Conservation (phyloP, 1,284 basidiomycete species). For the Irpex lacteus region DNA sequence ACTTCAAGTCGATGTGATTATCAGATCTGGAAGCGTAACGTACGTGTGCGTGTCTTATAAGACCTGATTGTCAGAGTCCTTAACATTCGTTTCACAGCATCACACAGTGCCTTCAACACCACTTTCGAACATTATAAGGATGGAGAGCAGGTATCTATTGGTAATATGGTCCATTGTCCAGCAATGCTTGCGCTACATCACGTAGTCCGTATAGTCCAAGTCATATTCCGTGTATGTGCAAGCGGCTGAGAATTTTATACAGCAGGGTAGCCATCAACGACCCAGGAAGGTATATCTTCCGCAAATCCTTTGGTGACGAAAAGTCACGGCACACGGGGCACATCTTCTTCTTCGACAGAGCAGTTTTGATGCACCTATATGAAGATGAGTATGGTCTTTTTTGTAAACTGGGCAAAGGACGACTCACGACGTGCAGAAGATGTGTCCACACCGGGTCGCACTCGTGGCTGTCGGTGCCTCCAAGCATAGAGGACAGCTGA, state of each 20-base stretch:
- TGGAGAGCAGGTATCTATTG: no score
- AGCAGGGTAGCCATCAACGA: background rate
- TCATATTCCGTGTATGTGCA: background rate
- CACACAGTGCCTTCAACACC: no score
- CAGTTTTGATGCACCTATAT: slow-evolving; percentile 23
- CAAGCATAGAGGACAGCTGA: slow-evolving; percentile 28
- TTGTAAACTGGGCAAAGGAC: background rate
- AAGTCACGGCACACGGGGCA: slow-evolving; percentile 28
- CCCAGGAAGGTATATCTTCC: slow-evolving; percentile 22
- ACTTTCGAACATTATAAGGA: no score
- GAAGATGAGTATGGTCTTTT: background rate
- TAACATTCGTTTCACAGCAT: no score
- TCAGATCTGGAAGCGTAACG: no score
- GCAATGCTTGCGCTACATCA: background rate
- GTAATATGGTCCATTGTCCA: background rate
- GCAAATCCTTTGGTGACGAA: slow-evolving; percentile 18
- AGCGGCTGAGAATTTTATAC: background rate
- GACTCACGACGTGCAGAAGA: slow-evolving; percentile 29
- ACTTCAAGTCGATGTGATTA: no score
- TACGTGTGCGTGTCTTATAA: no score
- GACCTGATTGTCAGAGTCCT: no score
- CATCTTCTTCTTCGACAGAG: slow-evolving; percentile 17
- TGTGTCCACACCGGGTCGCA: slow-evolving; percentile 26
- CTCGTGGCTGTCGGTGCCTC: slow-evolving; percentile 23
- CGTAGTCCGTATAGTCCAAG: background rate